phyloP scores from a whole-genome alignment of 192 early-diverging fungal genomes.

The Gaertneriomyces semiglobifer region DNA sequence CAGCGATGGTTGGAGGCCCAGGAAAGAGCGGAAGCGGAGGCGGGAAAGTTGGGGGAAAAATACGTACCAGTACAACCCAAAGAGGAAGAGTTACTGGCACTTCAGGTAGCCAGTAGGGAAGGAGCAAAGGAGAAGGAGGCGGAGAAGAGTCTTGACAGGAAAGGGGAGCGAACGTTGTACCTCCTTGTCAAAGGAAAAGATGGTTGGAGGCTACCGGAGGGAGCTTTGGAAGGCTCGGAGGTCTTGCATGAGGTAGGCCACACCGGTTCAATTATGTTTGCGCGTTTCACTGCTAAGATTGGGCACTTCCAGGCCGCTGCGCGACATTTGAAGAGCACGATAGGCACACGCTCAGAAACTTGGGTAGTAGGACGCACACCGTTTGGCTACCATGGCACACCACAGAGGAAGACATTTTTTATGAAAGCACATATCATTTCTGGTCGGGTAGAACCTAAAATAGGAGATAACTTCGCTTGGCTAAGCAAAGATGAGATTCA shows the following conservation, averaged over 20 bases:
- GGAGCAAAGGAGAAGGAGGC: constrained; percentile 64
- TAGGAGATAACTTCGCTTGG: constrained; percentile 70
- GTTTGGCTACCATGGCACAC: constrained; percentile 57
- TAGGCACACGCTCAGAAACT: constrained; percentile 72
- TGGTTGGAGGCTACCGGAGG: constrained; percentile 73
- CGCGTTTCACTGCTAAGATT: background rate
- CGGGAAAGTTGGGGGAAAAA: constrained; percentile 9
- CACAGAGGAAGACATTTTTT: constrained; percentile 69
- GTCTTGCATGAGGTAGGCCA: constrained; percentile 64
- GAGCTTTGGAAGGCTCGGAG: constrained; percentile 60
- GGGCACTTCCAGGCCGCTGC: constrained; percentile 59
- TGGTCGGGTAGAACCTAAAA: constrained; percentile 63
- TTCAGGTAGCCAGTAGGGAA: constrained; percentile 48
- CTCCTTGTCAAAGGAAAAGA: constrained; percentile 63
- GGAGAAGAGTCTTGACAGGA: constrained; percentile 75
- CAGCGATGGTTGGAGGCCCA: constrained; percentile 50
- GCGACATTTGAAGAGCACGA: constrained; percentile 65
- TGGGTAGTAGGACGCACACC: constrained; percentile 87
- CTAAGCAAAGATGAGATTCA: constrained; percentile 66
- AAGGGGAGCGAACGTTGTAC: constrained; percentile 73
- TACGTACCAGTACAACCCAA: constrained; percentile 39
- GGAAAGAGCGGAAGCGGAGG: background rate
- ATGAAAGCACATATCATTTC: constrained; percentile 80
- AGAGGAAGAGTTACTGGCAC: constrained; percentile 46
- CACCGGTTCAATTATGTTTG: background rate